These are phyloP conservation scores for Mycena crocata DNA, from an alignment of 768 basidiomycete genomes.

Conservation along the genomic window DNA sequence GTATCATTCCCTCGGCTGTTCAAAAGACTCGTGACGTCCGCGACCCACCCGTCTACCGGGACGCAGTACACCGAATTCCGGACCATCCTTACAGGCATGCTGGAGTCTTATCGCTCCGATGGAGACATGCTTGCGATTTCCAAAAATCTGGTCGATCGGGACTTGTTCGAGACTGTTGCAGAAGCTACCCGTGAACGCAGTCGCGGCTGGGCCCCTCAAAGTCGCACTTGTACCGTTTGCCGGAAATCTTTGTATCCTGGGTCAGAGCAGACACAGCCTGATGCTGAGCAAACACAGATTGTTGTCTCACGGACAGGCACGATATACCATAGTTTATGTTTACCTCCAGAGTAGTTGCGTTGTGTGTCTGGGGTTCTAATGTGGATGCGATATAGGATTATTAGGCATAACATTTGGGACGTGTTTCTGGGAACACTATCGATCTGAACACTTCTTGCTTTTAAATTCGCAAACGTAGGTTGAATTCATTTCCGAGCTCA, in stretches of 20 bases:
- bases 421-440: too few species aligned
- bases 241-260: slow-evolving; percentile 53
- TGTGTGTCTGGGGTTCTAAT: slow-evolving; percentile 18
- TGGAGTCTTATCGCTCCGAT: slow-evolving; percentile 93
- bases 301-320: slow-evolving; percentile 69
- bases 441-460: too few species aligned
- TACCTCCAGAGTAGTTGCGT: slow-evolving; percentile 35
- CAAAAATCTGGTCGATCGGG: slow-evolving; percentile 82
- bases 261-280: slow-evolving; percentile 30
- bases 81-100: slow-evolving; percentile 91
- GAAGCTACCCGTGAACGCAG: slow-evolving; percentile 66
- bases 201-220: slow-evolving; percentile 70
- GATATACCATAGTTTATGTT: slow-evolving; percentile 66
- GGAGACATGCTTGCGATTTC: slow-evolving; percentile 91
- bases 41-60: slow-evolving; percentile 61
- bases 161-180: slow-evolving; percentile 81
- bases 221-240: slow-evolving; percentile 65
- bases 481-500: too few species aligned
- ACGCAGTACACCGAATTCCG: slow-evolving; percentile 92
- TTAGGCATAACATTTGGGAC: too few species aligned
- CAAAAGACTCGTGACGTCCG: slow-evolving; percentile 88
- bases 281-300: slow-evolving; percentile 45
- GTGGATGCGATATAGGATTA: too few species aligned
- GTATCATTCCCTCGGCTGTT: slow-evolving; percentile 94
- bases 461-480: too few species aligned